These are phyloP conservation scores for Septoria petroselini DNA, from an alignment of 2,329 filamentous ascomycete genomes.

Conservation along the genomic window DNA sequence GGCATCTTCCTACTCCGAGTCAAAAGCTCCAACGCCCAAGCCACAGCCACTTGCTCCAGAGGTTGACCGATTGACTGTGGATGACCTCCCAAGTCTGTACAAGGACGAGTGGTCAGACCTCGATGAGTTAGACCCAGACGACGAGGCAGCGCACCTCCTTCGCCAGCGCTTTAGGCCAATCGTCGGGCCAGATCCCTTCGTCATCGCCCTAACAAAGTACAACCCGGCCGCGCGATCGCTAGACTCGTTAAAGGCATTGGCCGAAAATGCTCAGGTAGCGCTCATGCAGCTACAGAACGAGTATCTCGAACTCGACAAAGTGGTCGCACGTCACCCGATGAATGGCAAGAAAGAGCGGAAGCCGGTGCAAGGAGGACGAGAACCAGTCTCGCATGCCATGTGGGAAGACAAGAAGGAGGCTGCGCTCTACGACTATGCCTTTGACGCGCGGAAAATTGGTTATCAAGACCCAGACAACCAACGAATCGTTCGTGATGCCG, in stretches of 20 bases:
- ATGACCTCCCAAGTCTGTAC: slow-evolving; percentile 34
- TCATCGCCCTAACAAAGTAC: slow-evolving; percentile 45
- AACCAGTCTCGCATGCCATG: slow-evolving; percentile 46
- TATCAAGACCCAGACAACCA: slow-evolving; percentile 58
- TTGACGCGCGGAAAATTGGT: slow-evolving; percentile 53
- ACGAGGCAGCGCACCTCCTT: slow-evolving; percentile 43
- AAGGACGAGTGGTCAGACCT: slow-evolving; percentile 25
- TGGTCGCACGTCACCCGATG: slow-evolving; percentile 45
- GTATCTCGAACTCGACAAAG: slow-evolving; percentile 54
- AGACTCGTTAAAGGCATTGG: slow-evolving; percentile 55
- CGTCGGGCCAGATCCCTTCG: slow-evolving; percentile 43
- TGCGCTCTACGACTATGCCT: slow-evolving; percentile 58
- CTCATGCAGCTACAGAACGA: slow-evolving; percentile 59
- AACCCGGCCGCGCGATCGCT: slow-evolving; percentile 45
- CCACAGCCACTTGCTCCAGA: slow-evolving; percentile 34
- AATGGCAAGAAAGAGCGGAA: slow-evolving; percentile 54
- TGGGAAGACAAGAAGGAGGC: slow-evolving; percentile 62
- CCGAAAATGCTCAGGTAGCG: slow-evolving; percentile 52
- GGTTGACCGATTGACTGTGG: slow-evolving; percentile 34
- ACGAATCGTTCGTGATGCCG: slow-evolving; percentile 45
- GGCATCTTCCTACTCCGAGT: slow-evolving; percentile 20
- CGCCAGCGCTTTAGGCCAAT: slow-evolving; percentile 43
- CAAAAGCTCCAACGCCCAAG: slow-evolving; percentile 35
- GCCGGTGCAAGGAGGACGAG: slow-evolving; percentile 48
- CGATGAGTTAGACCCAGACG: slow-evolving; percentile 29